Conservation (phyloP, 352 stramenopile species). For the Phytophthora foliorum region DNA sequence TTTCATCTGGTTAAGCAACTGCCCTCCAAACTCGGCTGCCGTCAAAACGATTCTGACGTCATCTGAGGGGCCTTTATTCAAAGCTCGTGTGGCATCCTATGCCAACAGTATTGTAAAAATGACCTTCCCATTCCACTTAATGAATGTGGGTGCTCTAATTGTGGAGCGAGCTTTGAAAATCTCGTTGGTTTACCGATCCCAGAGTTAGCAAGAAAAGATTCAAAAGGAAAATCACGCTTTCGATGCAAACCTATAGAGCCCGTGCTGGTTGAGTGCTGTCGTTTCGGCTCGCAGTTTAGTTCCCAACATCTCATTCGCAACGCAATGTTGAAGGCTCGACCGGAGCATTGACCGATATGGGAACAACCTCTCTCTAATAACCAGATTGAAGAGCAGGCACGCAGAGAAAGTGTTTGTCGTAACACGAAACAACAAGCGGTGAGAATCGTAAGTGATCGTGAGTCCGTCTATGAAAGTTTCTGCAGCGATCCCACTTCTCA, state of each 20-base stretch:
- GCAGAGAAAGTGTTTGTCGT: not conserved
- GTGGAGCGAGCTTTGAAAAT: not conserved
- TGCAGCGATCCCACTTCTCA: no score
- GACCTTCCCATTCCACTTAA: not conserved
- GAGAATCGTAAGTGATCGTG: not conserved
- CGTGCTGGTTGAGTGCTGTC: not conserved
- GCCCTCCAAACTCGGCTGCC: conserved; percentile 4
- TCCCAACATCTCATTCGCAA: conserved; percentile 1
- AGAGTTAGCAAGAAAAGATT: not conserved
- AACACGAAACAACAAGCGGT: conserved; percentile 1
- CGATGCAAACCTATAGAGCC: no score
- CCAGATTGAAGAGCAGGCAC: conserved; percentile 5
- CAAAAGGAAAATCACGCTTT: no score
- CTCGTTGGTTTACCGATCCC: not conserved
- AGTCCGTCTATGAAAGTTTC: not conserved
- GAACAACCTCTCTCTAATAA: no score
- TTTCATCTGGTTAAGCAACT: conserved; percentile 9
- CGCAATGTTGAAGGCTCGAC: not conserved
- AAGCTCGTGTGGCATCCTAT: no score
- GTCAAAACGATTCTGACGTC: not conserved
- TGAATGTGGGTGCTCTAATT: not conserved
- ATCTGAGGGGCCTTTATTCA: not conserved
- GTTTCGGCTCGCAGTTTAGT: not conserved
- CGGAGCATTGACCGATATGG: not conserved
- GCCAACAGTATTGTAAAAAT: conserved; percentile 2